Base-by-base conservation (phyloP, 164 flowering plant species). In the Warburgia ugandensis region DNA sequence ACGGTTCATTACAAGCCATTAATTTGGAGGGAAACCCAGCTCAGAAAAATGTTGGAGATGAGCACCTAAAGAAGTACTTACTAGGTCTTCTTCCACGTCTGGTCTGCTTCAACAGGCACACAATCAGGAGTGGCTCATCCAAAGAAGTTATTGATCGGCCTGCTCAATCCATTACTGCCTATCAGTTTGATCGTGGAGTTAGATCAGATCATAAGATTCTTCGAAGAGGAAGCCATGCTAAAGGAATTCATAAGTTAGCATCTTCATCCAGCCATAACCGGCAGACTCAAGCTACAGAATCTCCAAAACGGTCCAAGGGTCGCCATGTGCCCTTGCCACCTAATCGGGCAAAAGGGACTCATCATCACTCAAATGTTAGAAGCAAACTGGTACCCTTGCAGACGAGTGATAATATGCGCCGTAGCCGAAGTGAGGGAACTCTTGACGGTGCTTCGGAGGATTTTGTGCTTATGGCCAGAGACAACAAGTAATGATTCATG, bases 21-120 rank as follows among this genome's bases (percentile, higher is more conserved):
- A 83, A 86, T 75, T 58, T 91, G 68, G 98, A 87, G 71, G 98
- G 98, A 42, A 91, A 91, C 60, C 98, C 96, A 4, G 87, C 96
- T 10, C 98, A 91, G 74, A 83, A 74, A 52, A 87, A 91, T 54
- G 86, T 87, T 1, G 96, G 98, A 43, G 90, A 91, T 48, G 96
- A 91, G 28, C 96, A 85, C 44, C 66, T 91, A 43, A 85, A 77
- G 77, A 91, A 91, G 47, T 69, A 78, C 54, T 72, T 91, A 29
- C 78, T 61, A 35, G 74, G 94, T 47, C 81, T 85, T 61, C 83
- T 91, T 45, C 95, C 96, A 10, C 70, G 76, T 53, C 68, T 91
- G 54, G 70, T 71, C 19, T 87, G 87, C 77, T 80, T 57, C 71
- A 91, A 87, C 67, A 56, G 92, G 60, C 83, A 85, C 53, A 59